Conservation (phyloP, 164 flowering plant species). For the Chimonanthus salicifolius region DNA sequence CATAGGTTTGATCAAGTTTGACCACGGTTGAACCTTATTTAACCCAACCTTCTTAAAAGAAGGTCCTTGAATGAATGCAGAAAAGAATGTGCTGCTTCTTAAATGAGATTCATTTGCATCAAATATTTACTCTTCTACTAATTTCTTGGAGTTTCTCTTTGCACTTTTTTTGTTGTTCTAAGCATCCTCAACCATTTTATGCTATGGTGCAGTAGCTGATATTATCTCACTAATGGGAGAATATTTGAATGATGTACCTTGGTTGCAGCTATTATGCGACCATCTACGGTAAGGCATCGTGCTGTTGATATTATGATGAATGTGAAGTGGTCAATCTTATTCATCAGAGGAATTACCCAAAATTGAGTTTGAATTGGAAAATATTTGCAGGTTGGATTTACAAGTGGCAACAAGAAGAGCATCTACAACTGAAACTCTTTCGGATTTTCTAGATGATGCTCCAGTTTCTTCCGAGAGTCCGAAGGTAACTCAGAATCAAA, state of each 20-base stretch:
- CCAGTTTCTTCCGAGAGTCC: conserved; percentile 18
- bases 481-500: conserved; percentile 28
- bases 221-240: conserved; percentile 72
- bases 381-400: conserved; percentile 43
- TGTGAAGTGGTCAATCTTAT: background rate
- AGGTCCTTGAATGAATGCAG: background rate
- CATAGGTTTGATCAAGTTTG: too few species aligned
- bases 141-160: background rate
- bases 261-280: conserved; percentile 66
- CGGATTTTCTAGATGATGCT: conserved; percentile 21
- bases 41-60: background rate
- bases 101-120: background rate
- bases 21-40: too few species aligned
- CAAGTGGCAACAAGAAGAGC: conserved; percentile 27
- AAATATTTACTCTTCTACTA: background rate
- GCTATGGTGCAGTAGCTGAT: conserved; percentile 49
- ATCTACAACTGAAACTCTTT: conserved; percentile 14
- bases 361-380: background rate
- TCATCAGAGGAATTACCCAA: background rate
- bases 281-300: conserved; percentile 46
- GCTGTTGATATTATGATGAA: background rate
- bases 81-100: background rate
- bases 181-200: background rate
- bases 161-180: too few species aligned
- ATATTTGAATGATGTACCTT: conserved; percentile 77